Percentiles rank a stretch among this genome's conserved stretches.
These are phyloP conservation scores for Phytophthora megakarya DNA, from an alignment of 352 stramenopile species.

Conservation along the genomic window DNA sequence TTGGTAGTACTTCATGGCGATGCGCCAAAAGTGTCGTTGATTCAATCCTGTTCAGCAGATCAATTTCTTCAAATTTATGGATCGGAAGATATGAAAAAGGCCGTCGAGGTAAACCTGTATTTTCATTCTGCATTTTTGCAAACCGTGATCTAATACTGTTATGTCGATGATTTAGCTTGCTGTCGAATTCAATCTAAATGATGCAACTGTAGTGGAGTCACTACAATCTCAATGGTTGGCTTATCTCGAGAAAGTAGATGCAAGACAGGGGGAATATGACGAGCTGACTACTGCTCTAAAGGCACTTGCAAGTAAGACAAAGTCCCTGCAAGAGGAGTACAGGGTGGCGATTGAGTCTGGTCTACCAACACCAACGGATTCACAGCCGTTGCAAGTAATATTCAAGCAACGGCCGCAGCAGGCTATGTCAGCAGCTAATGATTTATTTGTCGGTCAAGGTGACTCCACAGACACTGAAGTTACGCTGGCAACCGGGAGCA, in stretches of 20 bases:
- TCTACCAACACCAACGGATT: constrained; percentile 30
- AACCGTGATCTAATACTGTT: constrained; percentile 10
- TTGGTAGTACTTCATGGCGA: constrained; percentile 80
- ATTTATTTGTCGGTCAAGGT: constrained; percentile 33
- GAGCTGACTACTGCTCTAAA: constrained; percentile 56
- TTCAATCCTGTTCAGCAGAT: constrained; percentile 72
- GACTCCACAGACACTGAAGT: constrained; percentile 42
- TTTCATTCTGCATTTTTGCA: background rate
- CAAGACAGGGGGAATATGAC: constrained; percentile 29
- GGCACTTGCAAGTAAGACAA: constrained; percentile 48
- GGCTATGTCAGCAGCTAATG: constrained; percentile 23
- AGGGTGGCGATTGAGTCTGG: constrained; percentile 40
- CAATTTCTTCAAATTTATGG: constrained; percentile 82
- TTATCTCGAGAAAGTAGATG: constrained; percentile 30
- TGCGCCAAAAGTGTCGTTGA: constrained; percentile 65
- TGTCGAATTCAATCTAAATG: constrained; percentile 75
- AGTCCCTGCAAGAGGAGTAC: constrained; percentile 57
- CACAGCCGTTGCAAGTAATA: constrained; percentile 75
- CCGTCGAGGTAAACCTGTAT: constrained; percentile 59
- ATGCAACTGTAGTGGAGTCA: constrained; percentile 51
- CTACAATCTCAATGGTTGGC: constrained; percentile 61
- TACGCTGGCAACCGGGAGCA: constrained; percentile 44
- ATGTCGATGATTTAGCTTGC: constrained; percentile 51
- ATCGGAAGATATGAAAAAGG: constrained; percentile 56
- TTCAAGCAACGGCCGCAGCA: constrained; percentile 85